Conservation (phyloP, 208 protist genomes). For the Trichomonas vaginalis region DNA sequence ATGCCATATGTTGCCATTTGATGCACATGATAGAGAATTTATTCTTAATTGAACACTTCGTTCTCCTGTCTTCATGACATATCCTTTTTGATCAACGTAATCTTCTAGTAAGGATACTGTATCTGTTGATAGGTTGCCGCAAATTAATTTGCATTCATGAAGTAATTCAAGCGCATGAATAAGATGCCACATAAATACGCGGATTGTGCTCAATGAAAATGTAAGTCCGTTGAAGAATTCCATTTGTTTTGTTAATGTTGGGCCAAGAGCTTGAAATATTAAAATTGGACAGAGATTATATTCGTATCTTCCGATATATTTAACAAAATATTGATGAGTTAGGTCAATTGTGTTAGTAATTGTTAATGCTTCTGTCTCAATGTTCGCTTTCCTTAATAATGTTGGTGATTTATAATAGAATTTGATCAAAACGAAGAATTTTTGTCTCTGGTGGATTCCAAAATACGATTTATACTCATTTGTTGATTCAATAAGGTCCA, state of each 20-base stretch:
- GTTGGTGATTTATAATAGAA: not conserved
- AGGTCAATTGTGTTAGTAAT: not conserved
- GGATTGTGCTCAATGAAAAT: not conserved
- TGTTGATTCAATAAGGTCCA: not conserved
- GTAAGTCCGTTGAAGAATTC: not conserved
- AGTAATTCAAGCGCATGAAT: not conserved
- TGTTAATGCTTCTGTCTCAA: not conserved
- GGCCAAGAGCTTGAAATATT: not conserved
- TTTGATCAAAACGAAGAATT: not conserved
- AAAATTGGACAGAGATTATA: not conserved
- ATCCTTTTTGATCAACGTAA: not conserved
- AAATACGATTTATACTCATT: not conserved
- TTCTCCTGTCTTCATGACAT: not conserved
- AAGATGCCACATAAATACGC: not conserved
- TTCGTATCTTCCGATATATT: not conserved
- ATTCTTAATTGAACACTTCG: not conserved
- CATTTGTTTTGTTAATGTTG: not conserved
- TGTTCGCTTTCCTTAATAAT: not conserved
- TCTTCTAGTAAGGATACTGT: not conserved
- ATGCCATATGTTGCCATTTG: not conserved
- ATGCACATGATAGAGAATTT: not conserved
- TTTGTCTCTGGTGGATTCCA: not conserved
- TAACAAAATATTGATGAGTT: not conserved
- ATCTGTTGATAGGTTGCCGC: not conserved
- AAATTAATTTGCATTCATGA: not conserved